phyloP scores from a whole-genome alignment of 106 monocot genomes.

The Dendrobium huoshanense region DNA sequence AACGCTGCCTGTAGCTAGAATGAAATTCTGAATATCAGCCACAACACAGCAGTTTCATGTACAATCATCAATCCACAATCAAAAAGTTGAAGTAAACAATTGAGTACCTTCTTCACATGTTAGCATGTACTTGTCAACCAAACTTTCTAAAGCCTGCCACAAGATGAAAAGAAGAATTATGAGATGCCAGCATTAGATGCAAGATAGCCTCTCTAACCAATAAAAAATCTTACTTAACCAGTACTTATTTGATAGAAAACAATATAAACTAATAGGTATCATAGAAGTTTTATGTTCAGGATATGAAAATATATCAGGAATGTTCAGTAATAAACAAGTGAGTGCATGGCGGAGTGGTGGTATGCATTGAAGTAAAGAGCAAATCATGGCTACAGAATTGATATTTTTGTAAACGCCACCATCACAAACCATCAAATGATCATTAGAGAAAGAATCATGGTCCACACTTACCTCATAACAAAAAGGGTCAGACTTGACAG shows the following conservation, averaged over 20 bases:
- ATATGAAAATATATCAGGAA: background rate
- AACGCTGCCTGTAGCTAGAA: background rate
- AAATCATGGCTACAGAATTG: background rate
- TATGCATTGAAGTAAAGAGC: background rate
- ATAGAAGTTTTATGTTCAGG: background rate
- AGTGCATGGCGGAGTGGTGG: background rate
- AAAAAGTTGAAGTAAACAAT: background rate
- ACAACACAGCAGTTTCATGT: background rate
- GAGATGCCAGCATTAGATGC: background rate
- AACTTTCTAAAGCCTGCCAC: slow-evolving; percentile 90
- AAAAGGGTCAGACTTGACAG: slow-evolving; percentile 89
- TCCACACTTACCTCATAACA: slow-evolving; percentile 78
- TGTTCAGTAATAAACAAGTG: background rate
- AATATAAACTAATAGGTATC: background rate
- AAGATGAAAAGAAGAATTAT: slow-evolving; percentile 9
- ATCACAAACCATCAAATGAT: background rate
- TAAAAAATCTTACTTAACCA: background rate
- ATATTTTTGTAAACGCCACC: background rate
- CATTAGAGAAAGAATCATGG: background rate
- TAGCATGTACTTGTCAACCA: slow-evolving; percentile 92
- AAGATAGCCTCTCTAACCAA: background rate
- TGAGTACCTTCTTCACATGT: slow-evolving; percentile 90
- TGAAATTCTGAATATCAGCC: background rate
- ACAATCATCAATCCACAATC: background rate
- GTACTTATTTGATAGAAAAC: background rate